Percentiles rank a stretch among this genome's conserved stretches.
Evolutionary conservation across 768 basidiomycete species (phyloP).

Genomic region (Lyophyllum shimeji): DNA sequence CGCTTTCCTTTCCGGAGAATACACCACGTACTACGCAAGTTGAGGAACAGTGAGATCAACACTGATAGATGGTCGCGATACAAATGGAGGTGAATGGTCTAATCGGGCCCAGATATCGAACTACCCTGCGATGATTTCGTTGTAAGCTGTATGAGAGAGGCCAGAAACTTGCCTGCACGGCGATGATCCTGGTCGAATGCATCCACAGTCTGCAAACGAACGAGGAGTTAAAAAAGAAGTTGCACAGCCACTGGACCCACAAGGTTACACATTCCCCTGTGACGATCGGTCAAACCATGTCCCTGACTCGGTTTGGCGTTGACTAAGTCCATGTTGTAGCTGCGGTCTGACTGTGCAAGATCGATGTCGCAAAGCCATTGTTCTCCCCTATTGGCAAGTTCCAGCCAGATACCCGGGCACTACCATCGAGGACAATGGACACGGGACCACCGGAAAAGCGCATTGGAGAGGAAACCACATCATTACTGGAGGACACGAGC

Average conservation of each 20-base stretch:
- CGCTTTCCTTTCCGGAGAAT: no score
- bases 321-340: conserved; percentile 8
- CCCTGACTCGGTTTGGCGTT: conserved; percentile 13
- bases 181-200: background rate
- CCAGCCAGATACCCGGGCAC: conserved; percentile 7
- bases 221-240: conserved; percentile 18
- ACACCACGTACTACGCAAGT: background rate
- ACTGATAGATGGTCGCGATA: background rate
- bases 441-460: background rate
- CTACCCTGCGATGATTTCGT: background rate
- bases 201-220: background rate
- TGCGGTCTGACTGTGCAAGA: background rate
- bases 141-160: background rate
- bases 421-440: conserved; percentile 22
- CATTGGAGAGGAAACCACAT: background rate
- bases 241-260: conserved; percentile 43
- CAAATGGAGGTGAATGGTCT: background rate
- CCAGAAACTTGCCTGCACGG: background rate
- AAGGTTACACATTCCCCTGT: conserved; percentile 35
- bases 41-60: background rate
- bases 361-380: conserved; percentile 25
- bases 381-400: conserved; percentile 23
- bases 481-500: background rate
- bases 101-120: background rate
- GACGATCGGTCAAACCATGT: conserved; percentile 3